Base-by-base conservation (phyloP, 1,284 basidiomycete species). In the Ceratobasidium sp. region DNA sequence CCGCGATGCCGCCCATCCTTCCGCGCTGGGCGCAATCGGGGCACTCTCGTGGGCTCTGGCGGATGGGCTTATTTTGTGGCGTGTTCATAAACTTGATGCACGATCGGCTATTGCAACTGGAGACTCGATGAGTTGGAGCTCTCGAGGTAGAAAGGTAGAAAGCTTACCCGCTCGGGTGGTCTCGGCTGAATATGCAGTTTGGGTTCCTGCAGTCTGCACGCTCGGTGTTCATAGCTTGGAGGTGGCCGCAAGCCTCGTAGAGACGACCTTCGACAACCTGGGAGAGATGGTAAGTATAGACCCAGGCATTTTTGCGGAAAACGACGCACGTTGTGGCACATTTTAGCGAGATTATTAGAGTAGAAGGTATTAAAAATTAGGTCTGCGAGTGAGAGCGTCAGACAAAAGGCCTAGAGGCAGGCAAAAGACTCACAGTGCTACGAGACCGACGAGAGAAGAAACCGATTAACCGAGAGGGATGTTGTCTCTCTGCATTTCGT, bases 201-300 rank as follows among this genome's bases (percentile, higher is more conserved):
- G 84, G 81, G 75, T 85, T 85, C 67, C 89, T 82, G 80, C 92
- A 94, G 82, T 94, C 92, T 81, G 91, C 87, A 64, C 88, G 83
- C 75, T 87, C 88, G 29, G 92, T 92, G 54, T 90, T 88, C 89
- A 94, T 91, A 68, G 90, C 87, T 77, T 89, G 85, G 83, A 94
- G 94, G 83, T 94, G 92, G n/a, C 89, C 87, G 83, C 92, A 94
- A 71, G 84, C 82, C 17, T 89, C 89, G 84, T 93, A 88, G 84
- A 87, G 92, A 79, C 92, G 89, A 77, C 93, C 92, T 82, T 94
- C 92, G 79, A 92, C 90, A 79, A 93, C 87, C 92, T 94, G 80
- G 34, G 51, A 76, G 44, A 76, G 32, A 74, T 43, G 62, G 77
- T 52, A 77, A 65, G 43, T 19, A 44, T 77, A 40, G 78, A 54